Conservation (phyloP, 495 filamentous ascomycete species). For the Evansstolkia leycettana region DNA sequence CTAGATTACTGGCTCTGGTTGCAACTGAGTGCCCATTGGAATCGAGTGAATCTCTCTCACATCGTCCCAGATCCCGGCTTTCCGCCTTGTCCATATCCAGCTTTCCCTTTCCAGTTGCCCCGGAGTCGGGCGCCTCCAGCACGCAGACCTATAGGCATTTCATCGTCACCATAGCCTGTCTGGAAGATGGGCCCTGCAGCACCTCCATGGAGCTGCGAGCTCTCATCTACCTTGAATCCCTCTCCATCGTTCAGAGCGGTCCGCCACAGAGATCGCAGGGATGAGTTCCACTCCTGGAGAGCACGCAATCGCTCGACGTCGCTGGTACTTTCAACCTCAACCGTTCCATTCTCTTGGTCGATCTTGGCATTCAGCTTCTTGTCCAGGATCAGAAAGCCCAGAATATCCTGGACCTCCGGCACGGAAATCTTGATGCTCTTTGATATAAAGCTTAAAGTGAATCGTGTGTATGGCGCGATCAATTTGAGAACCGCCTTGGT, state of each 20-base stretch:
- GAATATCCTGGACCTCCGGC: conserved; percentile 80
- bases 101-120: conserved; percentile 14
- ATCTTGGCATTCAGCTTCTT: conserved; percentile 77
- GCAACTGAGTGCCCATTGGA: too few species aligned
- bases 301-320: conserved; percentile 66
- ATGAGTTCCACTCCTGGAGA: conserved; percentile 58
- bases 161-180: conserved; percentile 20
- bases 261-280: conserved; percentile 51
- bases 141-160: conserved; percentile 12
- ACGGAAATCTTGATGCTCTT: conserved; percentile 73
- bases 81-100: conserved; percentile 9
- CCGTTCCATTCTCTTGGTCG: conserved; percentile 72
- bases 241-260: conserved; percentile 61
- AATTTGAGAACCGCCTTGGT: conserved; percentile 90
- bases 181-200: conserved; percentile 15
- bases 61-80: conserved; percentile 7
- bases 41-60: not conserved
- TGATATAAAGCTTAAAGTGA: conserved; percentile 75
- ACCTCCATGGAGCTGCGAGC: conserved; percentile 14
- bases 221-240: conserved; percentile 45
- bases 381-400: conserved; percentile 86
- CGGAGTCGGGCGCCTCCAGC: conserved; percentile 10
- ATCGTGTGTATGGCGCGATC: conserved; percentile 89
- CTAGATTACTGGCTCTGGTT: too few species aligned
- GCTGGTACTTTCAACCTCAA: conserved; percentile 62